Conservation (phyloP, 106 monocot species). For the Agapanthus africanus region DNA sequence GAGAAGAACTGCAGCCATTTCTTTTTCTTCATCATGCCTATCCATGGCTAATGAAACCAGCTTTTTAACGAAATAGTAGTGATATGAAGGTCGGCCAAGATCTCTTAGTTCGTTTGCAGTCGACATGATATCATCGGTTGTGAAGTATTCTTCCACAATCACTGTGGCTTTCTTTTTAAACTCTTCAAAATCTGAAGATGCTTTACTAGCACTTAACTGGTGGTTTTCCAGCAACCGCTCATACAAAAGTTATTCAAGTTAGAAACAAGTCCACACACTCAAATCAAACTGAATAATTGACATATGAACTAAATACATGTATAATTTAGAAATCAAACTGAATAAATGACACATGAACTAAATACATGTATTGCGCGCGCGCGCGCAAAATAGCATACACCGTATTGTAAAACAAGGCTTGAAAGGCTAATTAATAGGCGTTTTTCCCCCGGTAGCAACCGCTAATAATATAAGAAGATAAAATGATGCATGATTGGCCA, state of each 20-base stretch:
- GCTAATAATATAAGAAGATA: no score
- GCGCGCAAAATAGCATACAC: not conserved
- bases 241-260: no score
- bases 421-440: no score
- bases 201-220: slow-evolving; percentile 1
- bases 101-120: slow-evolving; percentile 46
- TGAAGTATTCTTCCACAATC: slow-evolving; percentile 73
- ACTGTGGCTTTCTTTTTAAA: slow-evolving; percentile 47
- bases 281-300: no score
- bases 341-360: no score
- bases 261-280: no score
- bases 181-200: slow-evolving; percentile 23
- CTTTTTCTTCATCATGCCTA: slow-evolving; percentile 76
- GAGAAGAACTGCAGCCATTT: slow-evolving; percentile 76
- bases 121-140: slow-evolving; percentile 38
- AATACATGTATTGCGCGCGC: slow-evolving; percentile 2
- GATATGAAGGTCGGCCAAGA: slow-evolving; percentile 30
- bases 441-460: no score
- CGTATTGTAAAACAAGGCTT: no score
- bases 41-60: slow-evolving; percentile 82
- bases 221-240: no score
- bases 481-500: no score
- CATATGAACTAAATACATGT: no score
- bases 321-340: no score
- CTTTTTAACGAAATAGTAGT: slow-evolving; percentile 78